A percentile compares a stretch with the other conserved stretches of the same genome.
Conservation (phyloP, 768 basidiomycete species). For the Rhodotorula kratochvilovae region DNA sequence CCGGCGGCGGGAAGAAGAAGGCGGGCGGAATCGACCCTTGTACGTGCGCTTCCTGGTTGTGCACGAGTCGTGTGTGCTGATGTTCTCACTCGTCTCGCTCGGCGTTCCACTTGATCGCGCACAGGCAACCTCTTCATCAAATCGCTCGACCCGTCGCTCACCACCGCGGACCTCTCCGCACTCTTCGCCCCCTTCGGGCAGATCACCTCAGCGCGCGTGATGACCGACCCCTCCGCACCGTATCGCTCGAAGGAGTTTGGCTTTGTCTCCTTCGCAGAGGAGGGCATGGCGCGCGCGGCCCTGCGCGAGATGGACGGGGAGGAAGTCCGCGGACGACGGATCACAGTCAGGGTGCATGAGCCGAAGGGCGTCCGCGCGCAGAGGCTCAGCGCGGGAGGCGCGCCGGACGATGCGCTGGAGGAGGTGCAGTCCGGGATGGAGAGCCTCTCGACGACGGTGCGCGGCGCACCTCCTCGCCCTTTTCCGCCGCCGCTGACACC, state of each 20-base stretch:
- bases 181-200: conserved; percentile 74
- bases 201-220: conserved; percentile 89
- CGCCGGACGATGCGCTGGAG: neutral
- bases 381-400: conserved; percentile 58
- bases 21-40: conserved; percentile 18
- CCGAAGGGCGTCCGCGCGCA: conserved; percentile 87
- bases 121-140: conserved; percentile 47
- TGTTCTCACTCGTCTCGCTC: too few species aligned
- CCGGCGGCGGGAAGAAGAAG: neutral
- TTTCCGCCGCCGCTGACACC: neutral
- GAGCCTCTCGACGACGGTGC: neutral
- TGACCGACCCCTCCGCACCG: conserved; percentile 67
- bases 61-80: too few species aligned
- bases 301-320: conserved; percentile 76
- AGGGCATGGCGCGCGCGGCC: conserved; percentile 72
- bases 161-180: conserved; percentile 75
- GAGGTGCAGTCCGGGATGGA: neutral
- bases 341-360: conserved; percentile 83
- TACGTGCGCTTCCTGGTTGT: neutral
- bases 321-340: conserved; percentile 60
- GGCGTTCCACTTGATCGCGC: conserved; percentile 48
- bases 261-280: conserved; percentile 76
- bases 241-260: conserved; percentile 80
- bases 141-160: conserved; percentile 79
- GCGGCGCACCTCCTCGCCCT: neutral